Conservation (phyloP, 345 rosid species). For the Populus nigra region DNA sequence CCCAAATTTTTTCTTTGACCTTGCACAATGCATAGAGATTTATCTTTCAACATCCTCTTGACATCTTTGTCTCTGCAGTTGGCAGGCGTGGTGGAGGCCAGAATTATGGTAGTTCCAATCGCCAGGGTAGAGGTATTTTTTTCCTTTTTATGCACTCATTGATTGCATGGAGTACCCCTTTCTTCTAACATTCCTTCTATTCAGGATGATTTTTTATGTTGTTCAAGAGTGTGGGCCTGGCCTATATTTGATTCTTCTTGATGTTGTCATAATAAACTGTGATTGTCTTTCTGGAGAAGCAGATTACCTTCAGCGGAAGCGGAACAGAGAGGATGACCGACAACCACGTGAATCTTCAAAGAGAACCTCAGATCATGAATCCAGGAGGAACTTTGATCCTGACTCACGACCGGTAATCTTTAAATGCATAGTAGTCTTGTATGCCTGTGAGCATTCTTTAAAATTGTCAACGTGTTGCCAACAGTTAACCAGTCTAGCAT, state of each 20-base stretch:
- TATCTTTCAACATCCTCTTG: neutral
- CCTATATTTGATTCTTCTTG: neutral
- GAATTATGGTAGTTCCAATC: slow-evolving; percentile 65
- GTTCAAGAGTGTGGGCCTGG: neutral
- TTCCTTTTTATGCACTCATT: slow-evolving; percentile 3
- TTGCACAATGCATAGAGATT: neutral
- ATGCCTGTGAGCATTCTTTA: neutral
- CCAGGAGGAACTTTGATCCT: slow-evolving; percentile 57
- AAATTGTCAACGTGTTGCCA: neutral
- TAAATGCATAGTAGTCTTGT: neutral
- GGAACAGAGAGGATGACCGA: slow-evolving; percentile 84
- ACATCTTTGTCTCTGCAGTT: slow-evolving; percentile 45
- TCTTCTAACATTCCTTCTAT: neutral
- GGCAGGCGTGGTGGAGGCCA: slow-evolving; percentile 71
- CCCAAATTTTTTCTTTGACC: neutral
- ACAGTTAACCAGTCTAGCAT: neutral
- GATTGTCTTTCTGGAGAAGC: slow-evolving; percentile 14
- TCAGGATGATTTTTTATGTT: neutral
- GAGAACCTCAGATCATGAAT: slow-evolving; percentile 64
- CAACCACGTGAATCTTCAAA: slow-evolving; percentile 58
- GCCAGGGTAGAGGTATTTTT: slow-evolving; percentile 64
- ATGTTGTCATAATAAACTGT: neutral
- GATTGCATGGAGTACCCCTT: neutral
- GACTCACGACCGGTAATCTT: slow-evolving; percentile 64
- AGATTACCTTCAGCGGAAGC: slow-evolving; percentile 70